Conservation (phyloP, 2,329 filamentous ascomycete species). For the Fusarium sp. region DNA sequence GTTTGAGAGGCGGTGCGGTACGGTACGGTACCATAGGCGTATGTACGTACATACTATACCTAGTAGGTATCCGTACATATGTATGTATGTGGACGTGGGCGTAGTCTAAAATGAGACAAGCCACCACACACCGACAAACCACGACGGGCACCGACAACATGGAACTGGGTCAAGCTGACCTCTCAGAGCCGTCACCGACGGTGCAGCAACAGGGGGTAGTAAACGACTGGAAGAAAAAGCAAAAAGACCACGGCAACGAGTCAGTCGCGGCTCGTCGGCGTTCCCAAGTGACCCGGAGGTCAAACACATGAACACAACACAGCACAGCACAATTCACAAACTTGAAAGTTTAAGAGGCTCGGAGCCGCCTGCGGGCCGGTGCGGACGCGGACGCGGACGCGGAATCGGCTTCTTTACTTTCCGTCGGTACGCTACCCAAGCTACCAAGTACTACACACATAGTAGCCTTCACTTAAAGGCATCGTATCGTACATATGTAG, state of each 20-base stretch:
- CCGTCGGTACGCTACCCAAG: constrained; percentile 22
- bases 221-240: constrained; percentile 13
- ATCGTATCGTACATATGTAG: not conserved
- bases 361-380: constrained; percentile 34
- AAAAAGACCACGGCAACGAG: constrained; percentile 27
- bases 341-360: not conserved
- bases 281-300: not conserved
- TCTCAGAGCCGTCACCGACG: constrained; percentile 18
- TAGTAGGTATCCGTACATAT: no score
- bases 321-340: not conserved
- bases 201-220: not conserved
- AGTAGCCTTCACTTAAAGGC: not conserved
- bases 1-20: not conserved
- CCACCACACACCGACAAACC: constrained; percentile 32
- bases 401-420: constrained; percentile 36
- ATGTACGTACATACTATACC: not conserved
- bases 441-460: not conserved
- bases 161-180: constrained; percentile 44
- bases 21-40: not conserved
- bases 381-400: constrained; percentile 26
- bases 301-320: not conserved
- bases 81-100: not conserved
- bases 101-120: constrained; percentile 9
- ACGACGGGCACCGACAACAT: constrained; percentile 43
- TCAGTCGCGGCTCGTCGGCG: constrained; percentile 23